These are phyloP conservation scores for Basidioascus undulatus DNA, from an alignment of 768 basidiomycete species.

Conservation along the genomic window DNA sequence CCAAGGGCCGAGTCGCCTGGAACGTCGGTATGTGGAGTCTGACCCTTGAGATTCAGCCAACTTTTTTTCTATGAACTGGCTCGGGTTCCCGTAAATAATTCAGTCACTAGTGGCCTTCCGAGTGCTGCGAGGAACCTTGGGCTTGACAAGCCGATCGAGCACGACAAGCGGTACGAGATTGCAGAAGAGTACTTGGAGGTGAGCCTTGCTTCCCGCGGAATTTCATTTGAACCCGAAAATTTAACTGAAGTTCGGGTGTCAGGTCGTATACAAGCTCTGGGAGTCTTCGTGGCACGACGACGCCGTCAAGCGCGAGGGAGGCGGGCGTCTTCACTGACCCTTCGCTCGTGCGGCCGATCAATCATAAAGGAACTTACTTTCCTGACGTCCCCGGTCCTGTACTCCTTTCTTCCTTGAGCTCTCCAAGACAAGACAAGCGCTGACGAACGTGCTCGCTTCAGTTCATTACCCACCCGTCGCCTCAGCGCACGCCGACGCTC, in stretches of 20 bases:
- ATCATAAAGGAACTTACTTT: conserved; percentile 3
- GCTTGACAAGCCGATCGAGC: not conserved
- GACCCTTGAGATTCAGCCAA: too few species aligned
- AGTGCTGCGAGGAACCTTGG: too few species aligned
- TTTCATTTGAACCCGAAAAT: too few species aligned
- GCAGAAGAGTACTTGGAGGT: not conserved
- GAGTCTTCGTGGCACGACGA: conserved; percentile 2
- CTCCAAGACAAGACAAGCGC: too few species aligned
- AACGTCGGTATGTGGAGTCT: too few species aligned
- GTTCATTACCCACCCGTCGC: not conserved
- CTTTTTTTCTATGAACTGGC: too few species aligned
- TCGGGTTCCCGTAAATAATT: too few species aligned
- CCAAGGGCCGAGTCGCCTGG: conserved; percentile 1
- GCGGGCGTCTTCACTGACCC: not conserved
- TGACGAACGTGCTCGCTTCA: not conserved
- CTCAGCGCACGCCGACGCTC: not conserved
- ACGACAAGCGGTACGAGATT: conserved; percentile 2
- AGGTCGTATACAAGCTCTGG: conserved; percentile 4
- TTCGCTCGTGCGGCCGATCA: not conserved
- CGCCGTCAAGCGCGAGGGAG: not conserved
- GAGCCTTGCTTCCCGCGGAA: too few species aligned
- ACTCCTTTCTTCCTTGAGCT: not conserved
- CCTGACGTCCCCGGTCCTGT: not conserved
- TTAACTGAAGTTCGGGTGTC: not conserved
- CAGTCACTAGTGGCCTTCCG: too few species aligned